Evolutionary conservation across 768 basidiomycete species (phyloP), one percentile per base, ranked within the genome.

Genomic region (Holtermannia corniformis): DNA sequence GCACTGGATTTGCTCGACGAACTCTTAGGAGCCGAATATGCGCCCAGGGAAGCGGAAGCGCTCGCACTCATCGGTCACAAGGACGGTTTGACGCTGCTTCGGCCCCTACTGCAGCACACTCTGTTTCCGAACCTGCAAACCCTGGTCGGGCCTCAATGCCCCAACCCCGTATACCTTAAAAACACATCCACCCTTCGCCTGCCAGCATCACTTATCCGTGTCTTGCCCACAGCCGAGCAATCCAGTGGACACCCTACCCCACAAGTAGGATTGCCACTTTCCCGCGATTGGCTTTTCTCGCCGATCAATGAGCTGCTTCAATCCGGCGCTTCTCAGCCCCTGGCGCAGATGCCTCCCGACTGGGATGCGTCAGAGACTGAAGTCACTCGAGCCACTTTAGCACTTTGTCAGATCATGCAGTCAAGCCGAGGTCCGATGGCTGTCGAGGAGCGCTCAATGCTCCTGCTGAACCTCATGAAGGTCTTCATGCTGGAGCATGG

Each of bases 401-500:
- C 83, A 13, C 72, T 92, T n/a, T 76, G 78, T 1, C 75, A 79
- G 43, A 68, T 79, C 4, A 57, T 63, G 14, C 65, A 63, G 10
- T 77, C 77, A 61, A 75, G 76, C 1, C 78, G 80, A 13, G 63
- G 75, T 5, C n/a, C 45, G 21, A 13, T 22, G 26, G 46, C 52
- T n/a, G 28, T 22, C 13, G 67, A 82, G 64, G 75, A 71, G 16
- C 75, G 79, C 42, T 80, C 81, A 48, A 80, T 84, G 57, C 73
- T 78, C 1, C 75, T 85, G 3, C 84, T 91, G 60, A 80, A 78
- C 19, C 85, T 89, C 58, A 92, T 95, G 87, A 87, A 87, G 59
- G 81, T 95, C 14, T 90, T 89, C 73, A 92, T 95, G 90, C 80
- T 97, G 24, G 92, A 97, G 69, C 87, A 93, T 65, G 87, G 80